Evolutionary conservation across 495 filamentous ascomycete genomes (phyloP), one percentile per base, ranked within the genome.

Genomic region (Podospora pseudoanserina): DNA sequence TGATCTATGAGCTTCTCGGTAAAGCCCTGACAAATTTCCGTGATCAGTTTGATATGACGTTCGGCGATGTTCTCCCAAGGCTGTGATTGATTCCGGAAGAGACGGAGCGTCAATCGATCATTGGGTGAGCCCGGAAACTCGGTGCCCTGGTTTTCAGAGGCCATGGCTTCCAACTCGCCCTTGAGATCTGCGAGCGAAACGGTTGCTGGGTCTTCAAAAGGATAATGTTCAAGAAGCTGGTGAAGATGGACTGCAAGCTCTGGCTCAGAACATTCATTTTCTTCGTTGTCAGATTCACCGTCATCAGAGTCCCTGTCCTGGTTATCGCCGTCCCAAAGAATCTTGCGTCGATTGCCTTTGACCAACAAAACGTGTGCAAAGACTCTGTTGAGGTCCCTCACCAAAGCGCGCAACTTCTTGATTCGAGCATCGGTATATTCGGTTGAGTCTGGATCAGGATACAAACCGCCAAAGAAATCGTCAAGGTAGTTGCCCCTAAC

Each of bases 401-500:
- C 44, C 28, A 65, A 28, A 1, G 76, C 75, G 0, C 76, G 68
- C 26, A 77, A 65, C 57, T 77, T 78, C 0, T 34, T 64, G 3
- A 7, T 57, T 9, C 65, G 55, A 16, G 27, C 19, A 34, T 54
- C 56, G 1, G 39, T 49, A 13, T 49, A 49, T 16, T 49, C 39
- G 39, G 9, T 49, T 13, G 39, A 49, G 13, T 49, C 39, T 49
- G 39, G 39, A 16, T 56, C 57, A 2, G 66, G 26, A 54, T 68
- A 16, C 2, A 72, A 7, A 0, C 16, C 67, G 0, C 70, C 73
- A 55, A 80, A 79, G 70, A 80, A 79, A 0, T 60, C 13, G 56
- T 78, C 71, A 49, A 60, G 70, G 61, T 80, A 81, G 0, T 70
- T 70, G 0, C 79, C 79, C 0, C 71, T 71, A 9, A 79, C 60